Evolutionary conservation across 768 basidiomycete species (phyloP).

Genomic region (Tulasnella sp.): DNA sequence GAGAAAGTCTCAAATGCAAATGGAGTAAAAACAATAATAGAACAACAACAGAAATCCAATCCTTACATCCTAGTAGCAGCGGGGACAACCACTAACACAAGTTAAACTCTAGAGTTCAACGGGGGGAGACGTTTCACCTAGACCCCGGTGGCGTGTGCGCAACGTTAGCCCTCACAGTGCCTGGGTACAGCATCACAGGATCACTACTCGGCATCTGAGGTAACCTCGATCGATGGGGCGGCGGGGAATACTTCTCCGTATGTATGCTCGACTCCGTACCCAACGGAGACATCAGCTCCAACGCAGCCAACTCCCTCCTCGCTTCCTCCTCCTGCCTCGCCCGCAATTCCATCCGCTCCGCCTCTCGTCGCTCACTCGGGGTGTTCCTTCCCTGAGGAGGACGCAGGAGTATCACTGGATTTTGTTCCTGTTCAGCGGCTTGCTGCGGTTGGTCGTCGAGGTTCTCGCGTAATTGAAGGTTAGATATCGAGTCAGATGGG

Average conservation of each 20-base stretch:
- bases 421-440: background rate
- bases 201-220: slow-evolving; percentile 3
- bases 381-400: background rate
- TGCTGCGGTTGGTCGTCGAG: background rate
- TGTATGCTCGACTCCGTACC: background rate
- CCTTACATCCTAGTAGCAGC: background rate
- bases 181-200: slow-evolving; percentile 10
- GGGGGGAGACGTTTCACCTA: too few species aligned
- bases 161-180: background rate
- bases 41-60: background rate
- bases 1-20: background rate
- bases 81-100: too few species aligned
- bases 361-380: background rate
- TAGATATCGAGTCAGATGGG: slow-evolving; percentile 4
- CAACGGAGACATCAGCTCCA: background rate
- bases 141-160: background rate
- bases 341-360: too few species aligned
- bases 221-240: slow-evolving; percentile 7
- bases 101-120: too few species aligned
- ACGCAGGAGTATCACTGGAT: background rate
- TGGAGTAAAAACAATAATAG: background rate
- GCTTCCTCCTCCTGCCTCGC: background rate
- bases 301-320: background rate
- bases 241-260: slow-evolving; percentile 4
- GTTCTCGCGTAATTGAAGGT: background rate